Evolutionary conservation across 2,329 filamentous ascomycete species (phyloP).

Genomic region (Aspergillus quadricinctus): DNA sequence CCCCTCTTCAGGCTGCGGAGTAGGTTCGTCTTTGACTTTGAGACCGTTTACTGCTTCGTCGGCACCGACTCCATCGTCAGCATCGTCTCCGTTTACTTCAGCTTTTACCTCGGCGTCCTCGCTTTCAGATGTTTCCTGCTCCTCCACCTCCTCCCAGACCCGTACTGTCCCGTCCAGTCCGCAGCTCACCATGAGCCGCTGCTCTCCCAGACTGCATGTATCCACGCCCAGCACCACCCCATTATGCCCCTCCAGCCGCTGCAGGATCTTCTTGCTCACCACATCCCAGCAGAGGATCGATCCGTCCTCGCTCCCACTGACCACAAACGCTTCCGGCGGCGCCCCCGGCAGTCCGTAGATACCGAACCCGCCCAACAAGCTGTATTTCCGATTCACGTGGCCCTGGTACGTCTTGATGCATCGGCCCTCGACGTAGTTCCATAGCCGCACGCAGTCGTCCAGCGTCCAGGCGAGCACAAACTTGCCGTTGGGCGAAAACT

Average conservation of each 20-base stretch:
- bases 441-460: constrained; percentile 83
- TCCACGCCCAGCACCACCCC: constrained; percentile 59
- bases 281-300: constrained; percentile 87
- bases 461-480: constrained; percentile 89
- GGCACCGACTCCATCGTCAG: neutral
- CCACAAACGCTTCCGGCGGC: constrained; percentile 58
- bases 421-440: constrained; percentile 88
- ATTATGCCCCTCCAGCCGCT: constrained; percentile 56
- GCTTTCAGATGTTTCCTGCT: neutral
- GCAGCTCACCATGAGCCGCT: constrained; percentile 54
- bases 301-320: constrained; percentile 83
- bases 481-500: constrained; percentile 90
- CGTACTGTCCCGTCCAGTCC: constrained; percentile 59
- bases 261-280: constrained; percentile 74
- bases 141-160: constrained; percentile 52
- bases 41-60: neutral
- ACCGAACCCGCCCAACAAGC: constrained; percentile 80
- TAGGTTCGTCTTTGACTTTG: neutral
- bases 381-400: constrained; percentile 78
- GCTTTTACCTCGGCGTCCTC: neutral
- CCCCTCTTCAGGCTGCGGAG: neutral
- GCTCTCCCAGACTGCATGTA: constrained; percentile 50
- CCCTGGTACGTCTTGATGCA: constrained; percentile 98
- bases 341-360: constrained; percentile 48
- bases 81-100: neutral